phyloP scores from a whole-genome alignment of 805 yeast species.

The Candida corydali region DNA sequence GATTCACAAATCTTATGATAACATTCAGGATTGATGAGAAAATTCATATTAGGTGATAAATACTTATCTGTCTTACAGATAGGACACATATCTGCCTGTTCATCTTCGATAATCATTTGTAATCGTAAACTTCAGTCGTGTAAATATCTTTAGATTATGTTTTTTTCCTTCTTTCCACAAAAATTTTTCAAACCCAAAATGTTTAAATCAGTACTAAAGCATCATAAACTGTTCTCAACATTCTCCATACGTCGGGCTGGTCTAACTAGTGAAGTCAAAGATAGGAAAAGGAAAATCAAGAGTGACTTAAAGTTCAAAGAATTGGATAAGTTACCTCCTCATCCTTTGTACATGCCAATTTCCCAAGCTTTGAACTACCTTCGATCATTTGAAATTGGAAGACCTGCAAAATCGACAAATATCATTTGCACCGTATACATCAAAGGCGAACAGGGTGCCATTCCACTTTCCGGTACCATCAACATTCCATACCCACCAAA shows the following conservation, averaged over 20 bases:
- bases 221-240: neutral
- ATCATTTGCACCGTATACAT: conserved; percentile 57
- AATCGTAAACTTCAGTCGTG: neutral
- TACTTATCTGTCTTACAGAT: conserved; percentile 95
- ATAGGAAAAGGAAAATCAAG: conserved; percentile 10
- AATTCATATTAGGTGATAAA: conserved; percentile 87
- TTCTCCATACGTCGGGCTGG: conserved; percentile 1
- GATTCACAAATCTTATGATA: conserved; percentile 96
- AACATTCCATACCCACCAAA: conserved; percentile 70
- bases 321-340: conserved; percentile 37
- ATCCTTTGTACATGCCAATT: conserved; percentile 68
- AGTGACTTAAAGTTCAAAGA: conserved; percentile 18
- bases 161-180: neutral
- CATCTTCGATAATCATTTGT: conserved; percentile 34
- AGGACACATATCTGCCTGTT: conserved; percentile 83
- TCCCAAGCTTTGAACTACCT: conserved; percentile 71
- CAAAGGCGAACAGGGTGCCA: conserved; percentile 73
- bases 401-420: conserved; percentile 66
- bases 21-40: conserved; percentile 94
- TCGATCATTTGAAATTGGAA: conserved; percentile 89
- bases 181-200: neutral
- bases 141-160: too few relatives aligned
- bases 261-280: conserved; percentile 8
- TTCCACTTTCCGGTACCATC: conserved; percentile 68
- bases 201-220: conserved; percentile 6